A percentile compares a stretch with the other conserved stretches of the same genome.
Conservation (phyloP, 2,329 filamentous ascomycete genomes). For the Harringtonia aguacate region DNA sequence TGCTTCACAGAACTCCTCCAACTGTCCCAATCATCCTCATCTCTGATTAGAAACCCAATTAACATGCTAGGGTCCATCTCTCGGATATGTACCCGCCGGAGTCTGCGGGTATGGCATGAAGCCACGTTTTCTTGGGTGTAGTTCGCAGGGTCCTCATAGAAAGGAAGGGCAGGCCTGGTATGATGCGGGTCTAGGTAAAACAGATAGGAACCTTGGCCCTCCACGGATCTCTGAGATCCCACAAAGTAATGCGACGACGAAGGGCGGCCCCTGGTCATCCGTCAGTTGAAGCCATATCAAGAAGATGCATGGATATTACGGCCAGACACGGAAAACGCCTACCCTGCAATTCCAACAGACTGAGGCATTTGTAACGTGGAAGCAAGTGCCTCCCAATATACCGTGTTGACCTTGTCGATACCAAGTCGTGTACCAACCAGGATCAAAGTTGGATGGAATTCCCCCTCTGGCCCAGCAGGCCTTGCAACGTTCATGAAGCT, state of each 20-base stretch:
- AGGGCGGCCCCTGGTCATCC: constrained; percentile 63
- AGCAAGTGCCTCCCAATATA: constrained; percentile 92
- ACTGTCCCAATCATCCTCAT: constrained; percentile 70
- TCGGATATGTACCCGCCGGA: constrained; percentile 71
- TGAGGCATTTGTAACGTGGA: constrained; percentile 76
- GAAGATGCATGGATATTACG: neutral
- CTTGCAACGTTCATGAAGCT: constrained; percentile 70
- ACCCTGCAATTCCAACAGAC: constrained; percentile 95
- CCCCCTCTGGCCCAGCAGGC: constrained; percentile 46
- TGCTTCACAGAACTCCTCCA: constrained; percentile 72
- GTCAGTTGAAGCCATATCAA: neutral
- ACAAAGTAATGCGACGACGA: constrained; percentile 67
- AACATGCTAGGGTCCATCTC: constrained; percentile 99
- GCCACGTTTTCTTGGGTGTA: constrained; percentile 66
- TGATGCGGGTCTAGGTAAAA: constrained; percentile 95
- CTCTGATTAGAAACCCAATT: constrained; percentile 78
- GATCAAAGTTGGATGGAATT: constrained; percentile 76
- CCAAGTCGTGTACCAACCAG: constrained; percentile 82
- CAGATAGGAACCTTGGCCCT: constrained; percentile 53
- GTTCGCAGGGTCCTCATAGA: constrained; percentile 40
- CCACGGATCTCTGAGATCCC: constrained; percentile 30
- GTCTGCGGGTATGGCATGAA: constrained; percentile 76
- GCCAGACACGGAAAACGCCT: constrained; percentile 20
- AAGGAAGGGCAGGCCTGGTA: constrained; percentile 65
- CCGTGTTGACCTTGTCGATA: constrained; percentile 86